These are phyloP conservation scores for Monilinia aucupariae DNA, from an alignment of 2,329 filamentous ascomycete genomes.

Conservation along the genomic window DNA sequence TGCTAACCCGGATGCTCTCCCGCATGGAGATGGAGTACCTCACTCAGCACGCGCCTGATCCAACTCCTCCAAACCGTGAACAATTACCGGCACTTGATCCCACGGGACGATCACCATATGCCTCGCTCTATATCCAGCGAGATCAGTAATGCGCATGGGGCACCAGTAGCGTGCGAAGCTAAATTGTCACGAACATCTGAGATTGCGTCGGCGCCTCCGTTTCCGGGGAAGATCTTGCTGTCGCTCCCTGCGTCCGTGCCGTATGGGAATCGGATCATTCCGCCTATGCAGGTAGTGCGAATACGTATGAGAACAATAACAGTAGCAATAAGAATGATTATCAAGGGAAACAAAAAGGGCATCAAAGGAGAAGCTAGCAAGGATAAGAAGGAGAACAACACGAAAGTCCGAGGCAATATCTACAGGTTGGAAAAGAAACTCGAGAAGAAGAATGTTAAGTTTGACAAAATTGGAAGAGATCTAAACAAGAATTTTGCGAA, in stretches of 20 bases:
- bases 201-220: conserved; percentile 16
- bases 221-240: conserved; percentile 9
- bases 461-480: not conserved
- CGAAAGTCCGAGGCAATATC: not conserved
- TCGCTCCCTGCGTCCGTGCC: not conserved
- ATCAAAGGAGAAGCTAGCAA: not conserved
- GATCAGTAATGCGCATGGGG: not conserved
- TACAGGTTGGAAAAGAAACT: conserved; percentile 2
- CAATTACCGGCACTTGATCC: conserved; percentile 10
- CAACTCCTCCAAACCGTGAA: conserved; percentile 9
- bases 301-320: no score
- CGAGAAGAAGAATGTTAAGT: not conserved
- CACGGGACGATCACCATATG: not conserved
- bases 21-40: conserved; percentile 17
- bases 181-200: conserved; percentile 11
- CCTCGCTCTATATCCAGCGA: not conserved
- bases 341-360: not conserved
- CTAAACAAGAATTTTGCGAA: not conserved
- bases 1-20: conserved; percentile 10
- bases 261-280: conserved; percentile 4
- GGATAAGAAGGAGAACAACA: not conserved
- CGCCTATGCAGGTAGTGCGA: not conserved
- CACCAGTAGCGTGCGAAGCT: conserved; percentile 9
- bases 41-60: not conserved
- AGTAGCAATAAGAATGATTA: not conserved